phyloP scores from a whole-genome alignment of 306 rosid species.

The Biancaea sappan region DNA sequence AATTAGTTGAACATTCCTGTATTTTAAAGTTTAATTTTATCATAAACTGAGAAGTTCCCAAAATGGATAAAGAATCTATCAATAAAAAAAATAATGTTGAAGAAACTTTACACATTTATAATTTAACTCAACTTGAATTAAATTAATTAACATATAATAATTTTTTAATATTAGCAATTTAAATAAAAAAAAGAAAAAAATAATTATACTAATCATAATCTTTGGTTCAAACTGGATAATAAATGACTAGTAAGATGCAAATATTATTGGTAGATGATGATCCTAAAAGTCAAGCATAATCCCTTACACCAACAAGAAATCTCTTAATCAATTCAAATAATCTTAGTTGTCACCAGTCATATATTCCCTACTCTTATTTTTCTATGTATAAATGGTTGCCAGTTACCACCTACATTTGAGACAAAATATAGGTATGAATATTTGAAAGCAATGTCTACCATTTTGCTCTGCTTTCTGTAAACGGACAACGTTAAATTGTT shows the following conservation, averaged over 20 bases:
- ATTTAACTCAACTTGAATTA: too few relatives aligned
- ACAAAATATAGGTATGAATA: slow-evolving; percentile 7
- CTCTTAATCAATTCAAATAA: slow-evolving; percentile 21
- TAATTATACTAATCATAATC: too few relatives aligned
- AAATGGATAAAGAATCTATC: too few relatives aligned
- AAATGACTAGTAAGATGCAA: slow-evolving; percentile 9
- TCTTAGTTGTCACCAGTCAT: slow-evolving; percentile 21
- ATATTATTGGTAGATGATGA: slow-evolving; percentile 16
- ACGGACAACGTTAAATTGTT: neutral
- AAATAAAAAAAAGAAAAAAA: too few relatives aligned
- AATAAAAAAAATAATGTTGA: too few relatives aligned
- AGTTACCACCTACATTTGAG: slow-evolving; percentile 26
- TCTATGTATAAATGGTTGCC: slow-evolving; percentile 19
- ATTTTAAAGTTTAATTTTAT: neutral
- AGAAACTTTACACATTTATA: too few relatives aligned
- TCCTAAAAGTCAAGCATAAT: slow-evolving; percentile 40
- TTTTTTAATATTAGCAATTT: too few relatives aligned
- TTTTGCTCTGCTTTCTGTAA: neutral
- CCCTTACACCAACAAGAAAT: slow-evolving; percentile 37
- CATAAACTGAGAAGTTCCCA: too few relatives aligned
- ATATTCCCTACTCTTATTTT: neutral
- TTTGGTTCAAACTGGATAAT: neutral
- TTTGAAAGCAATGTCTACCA: neutral
- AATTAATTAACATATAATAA: too few relatives aligned
- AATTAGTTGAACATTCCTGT: neutral